Conservation (phyloP, 202 grass and related monocot species). For the Carex sylvatica region DNA sequence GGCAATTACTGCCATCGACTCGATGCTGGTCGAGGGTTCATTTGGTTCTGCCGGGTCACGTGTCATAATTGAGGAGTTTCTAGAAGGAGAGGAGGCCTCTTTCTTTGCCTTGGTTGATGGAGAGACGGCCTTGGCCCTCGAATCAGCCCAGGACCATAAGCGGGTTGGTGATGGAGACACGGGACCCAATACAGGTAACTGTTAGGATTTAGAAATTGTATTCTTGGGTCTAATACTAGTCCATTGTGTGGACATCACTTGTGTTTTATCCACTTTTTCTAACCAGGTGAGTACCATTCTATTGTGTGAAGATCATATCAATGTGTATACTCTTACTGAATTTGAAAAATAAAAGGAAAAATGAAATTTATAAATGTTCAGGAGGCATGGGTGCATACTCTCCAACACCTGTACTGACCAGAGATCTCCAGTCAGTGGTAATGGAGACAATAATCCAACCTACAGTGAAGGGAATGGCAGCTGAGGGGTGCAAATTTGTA, state of each 20-base stretch:
- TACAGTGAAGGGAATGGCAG: conserved; percentile 83
- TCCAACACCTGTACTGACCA: conserved; percentile 70
- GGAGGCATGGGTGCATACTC: conserved; percentile 97
- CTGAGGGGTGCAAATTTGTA: conserved; percentile 81
- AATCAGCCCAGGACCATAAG: conserved; percentile 92
- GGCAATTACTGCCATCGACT: conserved; percentile 67
- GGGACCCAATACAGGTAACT: conserved; percentile 63
- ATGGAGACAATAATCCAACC: conserved; percentile 86
- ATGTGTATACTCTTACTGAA: neutral
- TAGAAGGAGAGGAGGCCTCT: conserved; percentile 91
- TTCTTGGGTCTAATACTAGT: neutral
- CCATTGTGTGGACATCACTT: neutral
- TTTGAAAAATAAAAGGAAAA: neutral
- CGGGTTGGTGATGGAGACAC: conserved; percentile 85
- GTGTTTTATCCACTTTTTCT: neutral
- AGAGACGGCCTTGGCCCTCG: conserved; percentile 71
- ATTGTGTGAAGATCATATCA: neutral
- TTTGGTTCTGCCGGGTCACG: conserved; percentile 79
- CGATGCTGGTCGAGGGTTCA: conserved; percentile 67
- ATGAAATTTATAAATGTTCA: neutral
- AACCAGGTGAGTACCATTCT: neutral
- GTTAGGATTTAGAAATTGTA: neutral
- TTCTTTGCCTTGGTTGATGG: conserved; percentile 96
- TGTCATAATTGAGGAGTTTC: conserved; percentile 74
- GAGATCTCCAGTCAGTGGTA: conserved; percentile 54